Percentiles rank a stretch among this genome's conserved stretches.
These are phyloP conservation scores for Trichosporon sp. DNA, from an alignment of 1,284 basidiomycete genomes.

Conservation along the genomic window DNA sequence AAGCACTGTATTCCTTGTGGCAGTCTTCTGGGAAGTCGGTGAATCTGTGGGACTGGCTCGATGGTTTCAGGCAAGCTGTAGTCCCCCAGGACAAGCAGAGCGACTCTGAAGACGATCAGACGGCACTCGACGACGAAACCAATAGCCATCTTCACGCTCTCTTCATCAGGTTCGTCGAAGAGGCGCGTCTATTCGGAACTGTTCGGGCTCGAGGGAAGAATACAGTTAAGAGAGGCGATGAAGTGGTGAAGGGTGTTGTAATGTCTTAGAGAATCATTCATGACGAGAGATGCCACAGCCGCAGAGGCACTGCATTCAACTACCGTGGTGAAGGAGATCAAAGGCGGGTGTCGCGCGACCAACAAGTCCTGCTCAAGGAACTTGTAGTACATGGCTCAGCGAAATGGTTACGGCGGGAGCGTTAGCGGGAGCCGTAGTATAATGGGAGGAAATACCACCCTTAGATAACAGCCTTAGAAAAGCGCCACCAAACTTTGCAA, in stretches of 20 bases:
- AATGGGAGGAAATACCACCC: too few relatives aligned
- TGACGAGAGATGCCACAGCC: too few relatives aligned
- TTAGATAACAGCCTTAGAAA: too few relatives aligned
- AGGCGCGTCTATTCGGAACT: conserved; percentile 41
- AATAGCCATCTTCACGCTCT: conserved; percentile 30
- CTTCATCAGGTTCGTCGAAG: conserved; percentile 43
- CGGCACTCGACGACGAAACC: conserved; percentile 6
- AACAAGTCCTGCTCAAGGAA: too few relatives aligned
- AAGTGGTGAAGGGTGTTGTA: conserved; percentile 39
- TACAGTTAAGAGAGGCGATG: conserved; percentile 28
- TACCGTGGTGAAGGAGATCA: too few relatives aligned
- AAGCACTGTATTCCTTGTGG: conserved; percentile 36
- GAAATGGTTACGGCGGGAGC: too few relatives aligned
- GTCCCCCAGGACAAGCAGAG: not conserved
- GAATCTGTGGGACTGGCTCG: conserved; percentile 46
- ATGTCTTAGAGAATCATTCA: conserved; percentile 11
- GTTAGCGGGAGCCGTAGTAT: too few relatives aligned
- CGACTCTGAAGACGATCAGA: not conserved
- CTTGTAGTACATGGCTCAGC: too few relatives aligned
- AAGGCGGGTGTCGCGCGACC: too few relatives aligned
- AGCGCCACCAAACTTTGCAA: too few relatives aligned
- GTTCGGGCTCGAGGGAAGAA: conserved; percentile 35
- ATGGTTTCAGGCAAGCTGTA: conserved; percentile 30
- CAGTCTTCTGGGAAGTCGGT: conserved; percentile 33
- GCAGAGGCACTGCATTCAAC: too few relatives aligned